Base-by-base conservation (phyloP, 192 early-diverging fungal genomes). In the Lobosporangium transversale region DNA sequence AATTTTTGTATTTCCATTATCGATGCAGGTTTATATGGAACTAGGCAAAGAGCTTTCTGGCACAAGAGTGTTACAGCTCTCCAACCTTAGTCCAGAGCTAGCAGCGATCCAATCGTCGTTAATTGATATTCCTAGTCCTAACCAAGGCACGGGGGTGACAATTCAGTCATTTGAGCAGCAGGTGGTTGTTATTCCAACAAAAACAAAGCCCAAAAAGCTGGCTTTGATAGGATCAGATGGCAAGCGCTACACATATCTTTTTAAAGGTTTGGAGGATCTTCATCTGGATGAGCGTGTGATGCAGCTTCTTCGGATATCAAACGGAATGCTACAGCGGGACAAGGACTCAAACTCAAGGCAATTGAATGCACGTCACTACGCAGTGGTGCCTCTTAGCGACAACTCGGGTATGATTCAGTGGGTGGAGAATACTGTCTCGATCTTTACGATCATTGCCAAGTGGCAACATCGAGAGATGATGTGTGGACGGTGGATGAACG, bases 371-470 rank as follows among this genome's bases (percentile, higher is more conserved):
- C 54, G 83, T 3, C 64, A 81, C 36, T 86, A 85, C 63, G 84
- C 82, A 0, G 96, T 99, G 0, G 90, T 97, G 23, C 97, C 97
- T 0, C 84, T 98, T 31, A 94, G 95, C 36, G 86, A 91, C 65
- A 88, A 90, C 50, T 92, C 89, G 20, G 97, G 97, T 2, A 93
- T 98, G 88, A 92, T 98, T 61, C 91, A 98, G 62, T 99, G 95
- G 97, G 93, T 98, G 2, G 89, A 95, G 48, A 87, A 90, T 69
- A 90, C 93, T 5, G 81, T 86, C 1, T 90, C 89, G 15, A 52
- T 99, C 42, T 97, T 94, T 84, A 80, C 89, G 36, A 58, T 94
- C 21, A 93, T 91, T 55, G 87, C 89, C 37, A 84, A 86, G 37
- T 94, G 93, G 94, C 90, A 93, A 75, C 84, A 88, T 63, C 86